Evolutionary conservation across 23 red algal species (phyloP), one percentile per base, ranked within the genome.

Genomic region (Rhodosorus marinus): DNA sequence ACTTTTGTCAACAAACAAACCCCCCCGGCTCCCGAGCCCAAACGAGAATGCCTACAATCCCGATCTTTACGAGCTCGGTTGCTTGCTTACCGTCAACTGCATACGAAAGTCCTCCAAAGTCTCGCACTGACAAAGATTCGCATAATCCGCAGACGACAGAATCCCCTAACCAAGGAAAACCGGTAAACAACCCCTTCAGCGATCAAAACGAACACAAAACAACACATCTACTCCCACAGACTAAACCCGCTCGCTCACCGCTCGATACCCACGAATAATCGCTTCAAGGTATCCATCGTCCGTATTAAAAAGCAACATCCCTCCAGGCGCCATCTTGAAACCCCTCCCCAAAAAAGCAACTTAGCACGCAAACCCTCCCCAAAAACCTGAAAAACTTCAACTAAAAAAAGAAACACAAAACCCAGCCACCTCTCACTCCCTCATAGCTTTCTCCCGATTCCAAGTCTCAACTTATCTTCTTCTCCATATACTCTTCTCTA

Each of bases 201-300:
- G 7, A 5, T 24, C 1, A 50, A 7, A 0, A 50, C 23, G 4
- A 50, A 7, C 6, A 50, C 2, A 3, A 50, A 50, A 50, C 23
- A 22, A n/a, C n/a, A n/a, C n/a, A n/a, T n/a, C n/a, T n/a, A n/a
- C n/a, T n/a, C n/a, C n/a, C n/a, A 50, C 1, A n/a, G 22, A 6
- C 6, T 26, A 50, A 22, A 6, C 1, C 4, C 47, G 26, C 47
- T 26, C 8, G 35, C 80, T 42, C 62, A 84, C 72, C 5, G 72
- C 72, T 20, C 74, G 72, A 52, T 76, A 82, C 41, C 87, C 87
- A 32, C 87, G 75, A 52, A 94, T 50, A 8, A 94, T 70, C 26
- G 76, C 87, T 46, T 94, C 87, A 8, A 94, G 33, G 31, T 83
- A 94, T 8, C 87, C 87, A 30, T 94, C 77, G 56, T 83, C 75